Conservation (phyloP, 2,329 filamentous ascomycete species). For the Claviceps lovelessii region DNA sequence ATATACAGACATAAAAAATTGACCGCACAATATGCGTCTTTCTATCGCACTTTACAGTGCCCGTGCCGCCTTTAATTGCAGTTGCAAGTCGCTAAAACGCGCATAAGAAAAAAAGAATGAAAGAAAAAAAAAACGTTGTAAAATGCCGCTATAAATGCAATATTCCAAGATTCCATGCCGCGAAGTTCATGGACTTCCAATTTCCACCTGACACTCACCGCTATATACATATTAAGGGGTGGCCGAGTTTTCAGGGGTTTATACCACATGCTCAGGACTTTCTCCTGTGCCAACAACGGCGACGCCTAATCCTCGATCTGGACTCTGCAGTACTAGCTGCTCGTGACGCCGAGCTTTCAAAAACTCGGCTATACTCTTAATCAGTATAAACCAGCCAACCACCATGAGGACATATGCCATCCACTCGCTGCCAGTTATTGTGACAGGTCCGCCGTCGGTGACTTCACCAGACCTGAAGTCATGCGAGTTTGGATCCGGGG, state of each 20-base stretch:
- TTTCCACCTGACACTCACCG: background rate
- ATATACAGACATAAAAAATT: no score
- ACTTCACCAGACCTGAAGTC: conserved; percentile 68
- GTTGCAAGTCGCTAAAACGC: background rate
- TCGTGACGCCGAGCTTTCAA: conserved; percentile 78
- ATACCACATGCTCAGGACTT: conserved; percentile 62
- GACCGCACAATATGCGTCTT: background rate
- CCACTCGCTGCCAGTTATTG: conserved; percentile 69
- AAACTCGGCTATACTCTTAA: conserved; percentile 85
- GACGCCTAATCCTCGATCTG: conserved; percentile 70
- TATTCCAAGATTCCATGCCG: background rate
- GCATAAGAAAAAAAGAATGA: background rate
- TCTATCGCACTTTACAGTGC: background rate
- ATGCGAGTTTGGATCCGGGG: conserved; percentile 79
- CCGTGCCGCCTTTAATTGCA: background rate
- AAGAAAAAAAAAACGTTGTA: no score
- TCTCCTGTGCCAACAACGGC: conserved; percentile 82
- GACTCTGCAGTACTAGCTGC: conserved; percentile 82
- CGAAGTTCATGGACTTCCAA: background rate
- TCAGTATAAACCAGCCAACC: conserved; percentile 94
- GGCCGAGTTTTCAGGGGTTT: conserved; percentile 7
- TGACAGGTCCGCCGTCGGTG: conserved; percentile 31
- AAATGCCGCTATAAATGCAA: background rate
- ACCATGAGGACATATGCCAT: conserved; percentile 90
- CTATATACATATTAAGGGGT: background rate